Evolutionary conservation across 345 rosid genomes (phyloP).

Genomic region (Populus euphratica): DNA sequence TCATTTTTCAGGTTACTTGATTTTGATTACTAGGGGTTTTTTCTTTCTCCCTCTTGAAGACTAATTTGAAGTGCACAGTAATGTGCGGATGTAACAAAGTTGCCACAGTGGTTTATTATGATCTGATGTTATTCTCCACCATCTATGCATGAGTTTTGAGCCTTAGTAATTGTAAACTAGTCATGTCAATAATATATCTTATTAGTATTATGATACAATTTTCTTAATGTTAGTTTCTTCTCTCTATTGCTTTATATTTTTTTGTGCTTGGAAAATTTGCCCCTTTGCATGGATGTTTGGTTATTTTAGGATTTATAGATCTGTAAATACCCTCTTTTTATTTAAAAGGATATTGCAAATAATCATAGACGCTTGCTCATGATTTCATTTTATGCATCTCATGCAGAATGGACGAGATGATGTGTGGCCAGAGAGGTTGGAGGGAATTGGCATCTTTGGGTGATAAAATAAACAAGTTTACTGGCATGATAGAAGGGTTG

Average conservation of each 20-base stretch:
- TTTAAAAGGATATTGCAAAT: neutral
- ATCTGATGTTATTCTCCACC: neutral
- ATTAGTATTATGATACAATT: neutral
- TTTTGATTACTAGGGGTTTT: neutral
- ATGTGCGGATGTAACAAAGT: neutral
- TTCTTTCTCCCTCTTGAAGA: neutral
- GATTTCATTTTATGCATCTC: neutral
- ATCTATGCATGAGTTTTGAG: neutral
- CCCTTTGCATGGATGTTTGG: neutral
- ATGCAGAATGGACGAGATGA: conserved; percentile 94
- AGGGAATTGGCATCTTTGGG: conserved; percentile 83
- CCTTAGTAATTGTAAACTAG: neutral
- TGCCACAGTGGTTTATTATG: neutral
- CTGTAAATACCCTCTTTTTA: neutral
- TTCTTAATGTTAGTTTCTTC: neutral
- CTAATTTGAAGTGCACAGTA: neutral
- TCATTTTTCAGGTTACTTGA: conserved; percentile 70
- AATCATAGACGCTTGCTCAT: neutral
- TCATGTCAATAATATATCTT: neutral
- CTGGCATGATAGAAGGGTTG: conserved; percentile 86
- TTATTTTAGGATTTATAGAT: neutral
- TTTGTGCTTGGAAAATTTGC: neutral
- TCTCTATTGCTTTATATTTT: neutral
- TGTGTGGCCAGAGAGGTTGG: conserved; percentile 97
- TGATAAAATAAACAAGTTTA: conserved; percentile 77